A percentile compares a stretch with the other conserved stretches of the same genome.
Conservation (phyloP, 495 filamentous ascomycete genomes). For the Clohesyomyces aquaticus region DNA sequence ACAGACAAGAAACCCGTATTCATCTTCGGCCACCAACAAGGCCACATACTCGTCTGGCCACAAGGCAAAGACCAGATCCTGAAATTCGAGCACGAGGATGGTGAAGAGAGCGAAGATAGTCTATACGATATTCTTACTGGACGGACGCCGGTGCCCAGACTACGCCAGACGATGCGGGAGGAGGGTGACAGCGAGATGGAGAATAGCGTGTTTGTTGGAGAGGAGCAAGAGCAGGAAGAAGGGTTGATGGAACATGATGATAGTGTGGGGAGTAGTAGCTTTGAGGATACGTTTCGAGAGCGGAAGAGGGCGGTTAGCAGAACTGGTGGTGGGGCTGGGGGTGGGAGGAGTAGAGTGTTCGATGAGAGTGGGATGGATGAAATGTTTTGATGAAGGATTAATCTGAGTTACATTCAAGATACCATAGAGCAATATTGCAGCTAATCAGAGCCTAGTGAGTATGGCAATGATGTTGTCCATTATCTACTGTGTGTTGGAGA, state of each 20-base stretch:
- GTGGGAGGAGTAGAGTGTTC: conserved; percentile 20
- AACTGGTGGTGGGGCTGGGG: not conserved
- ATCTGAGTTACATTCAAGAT: too few species aligned
- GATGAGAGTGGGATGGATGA: conserved; percentile 39
- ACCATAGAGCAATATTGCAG: too few species aligned
- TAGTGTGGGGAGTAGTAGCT: conserved; percentile 17
- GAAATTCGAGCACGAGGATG: conserved; percentile 19
- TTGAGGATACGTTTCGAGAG: conserved; percentile 46
- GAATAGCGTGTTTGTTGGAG: conserved; percentile 18
- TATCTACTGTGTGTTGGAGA: too few species aligned
- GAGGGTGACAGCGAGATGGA: conserved; percentile 16
- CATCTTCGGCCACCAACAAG: conserved; percentile 33
- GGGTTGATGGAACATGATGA: not conserved
- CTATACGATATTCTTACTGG: conserved; percentile 47
- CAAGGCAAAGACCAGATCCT: conserved; percentile 40
- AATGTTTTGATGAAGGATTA: conserved; percentile 40
- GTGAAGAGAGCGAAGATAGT: conserved; percentile 44
- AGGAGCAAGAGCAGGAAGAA: conserved; percentile 20
- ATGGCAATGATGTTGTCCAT: too few species aligned
- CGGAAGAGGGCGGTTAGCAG: conserved; percentile 18
- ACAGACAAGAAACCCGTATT: conserved; percentile 33
- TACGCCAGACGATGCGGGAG: not conserved
- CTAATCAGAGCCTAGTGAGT: too few species aligned
- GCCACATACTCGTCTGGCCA: conserved; percentile 40
- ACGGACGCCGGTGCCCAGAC: conserved; percentile 33